Percentiles rank a stretch among this genome's conserved stretches.
phyloP scores from a whole-genome alignment of 2,329 filamentous ascomycete genomes.

The Didymellaceae sp. region DNA sequence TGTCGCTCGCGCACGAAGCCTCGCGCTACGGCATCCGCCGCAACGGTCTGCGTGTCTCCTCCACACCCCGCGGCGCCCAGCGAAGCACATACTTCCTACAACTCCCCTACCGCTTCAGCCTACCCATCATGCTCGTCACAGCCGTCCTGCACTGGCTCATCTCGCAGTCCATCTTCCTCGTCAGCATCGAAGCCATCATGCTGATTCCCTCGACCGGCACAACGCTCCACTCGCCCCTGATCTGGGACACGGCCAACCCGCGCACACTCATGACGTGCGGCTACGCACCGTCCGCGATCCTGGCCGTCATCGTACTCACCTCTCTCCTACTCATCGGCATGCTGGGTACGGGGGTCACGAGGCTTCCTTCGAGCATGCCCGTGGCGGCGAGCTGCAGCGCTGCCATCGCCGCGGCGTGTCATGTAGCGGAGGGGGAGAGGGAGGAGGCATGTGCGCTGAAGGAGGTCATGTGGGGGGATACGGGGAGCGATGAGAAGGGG shows the following conservation, averaged over 20 bases:
- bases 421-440: slow-evolving; percentile 2
- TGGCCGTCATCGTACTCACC: slow-evolving; percentile 12
- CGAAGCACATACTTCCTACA: slow-evolving; percentile 50
- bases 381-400: slow-evolving; percentile 75
- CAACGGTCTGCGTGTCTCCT: slow-evolving; percentile 48
- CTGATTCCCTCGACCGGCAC: too few relatives aligned
- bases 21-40: slow-evolving; percentile 41
- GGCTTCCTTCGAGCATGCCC: slow-evolving; percentile 77
- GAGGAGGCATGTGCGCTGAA: slow-evolving; percentile 3
- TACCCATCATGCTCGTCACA: slow-evolving; percentile 47
- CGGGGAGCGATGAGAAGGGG: slow-evolving; percentile 4
- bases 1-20: slow-evolving; percentile 57
- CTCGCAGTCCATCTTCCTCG: slow-evolving; percentile 53
- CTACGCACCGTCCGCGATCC: slow-evolving; percentile 25
- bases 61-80: slow-evolving; percentile 38
- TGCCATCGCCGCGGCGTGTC: slow-evolving; percentile 28
- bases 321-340: slow-evolving; percentile 8
- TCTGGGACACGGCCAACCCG: background rate
- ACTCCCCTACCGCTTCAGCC: slow-evolving; percentile 47
- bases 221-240: too few relatives aligned
- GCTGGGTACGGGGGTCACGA: slow-evolving; percentile 70
- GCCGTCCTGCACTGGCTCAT: slow-evolving; percentile 53
- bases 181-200: slow-evolving; percentile 33
- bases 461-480: slow-evolving; percentile 21
- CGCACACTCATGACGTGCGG: slow-evolving; percentile 9